phyloP scores from a whole-genome alignment of 2,329 filamentous ascomycete genomes.

The Periconia digitata region DNA sequence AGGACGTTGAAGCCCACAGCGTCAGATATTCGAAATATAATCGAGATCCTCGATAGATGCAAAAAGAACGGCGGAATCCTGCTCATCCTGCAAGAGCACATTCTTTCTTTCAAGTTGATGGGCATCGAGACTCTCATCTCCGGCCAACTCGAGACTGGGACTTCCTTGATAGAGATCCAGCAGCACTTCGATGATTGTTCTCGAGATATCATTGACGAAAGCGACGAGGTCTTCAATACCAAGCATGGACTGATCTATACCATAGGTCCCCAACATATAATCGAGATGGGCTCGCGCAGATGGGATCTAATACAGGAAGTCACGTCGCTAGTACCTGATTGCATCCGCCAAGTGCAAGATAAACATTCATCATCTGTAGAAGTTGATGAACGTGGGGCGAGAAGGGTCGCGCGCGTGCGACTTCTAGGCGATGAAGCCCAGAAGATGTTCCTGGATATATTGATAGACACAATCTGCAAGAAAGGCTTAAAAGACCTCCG shows the following conservation, averaged over 20 bases:
- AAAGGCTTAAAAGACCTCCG: conserved; percentile 48
- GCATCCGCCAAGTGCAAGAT: conserved; percentile 31
- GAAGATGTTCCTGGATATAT: conserved; percentile 18
- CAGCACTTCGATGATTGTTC: conserved; percentile 47
- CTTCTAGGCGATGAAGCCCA: conserved; percentile 48
- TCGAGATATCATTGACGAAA: conserved; percentile 65
- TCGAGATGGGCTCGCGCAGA: conserved; percentile 57
- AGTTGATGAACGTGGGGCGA: conserved; percentile 32
- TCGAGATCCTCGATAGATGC: conserved; percentile 49
- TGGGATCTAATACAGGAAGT: conserved; percentile 61
- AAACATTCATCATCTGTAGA: conserved; percentile 48
- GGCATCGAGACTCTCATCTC: conserved; percentile 53
- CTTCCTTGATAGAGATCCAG: conserved; percentile 46
- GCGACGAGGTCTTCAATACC: conserved; percentile 63
- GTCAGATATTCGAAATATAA: conserved; percentile 40
- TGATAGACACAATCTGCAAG: conserved; percentile 45
- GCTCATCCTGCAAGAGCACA: conserved; percentile 64
- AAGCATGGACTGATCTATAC: conserved; percentile 67
- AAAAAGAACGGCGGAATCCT: conserved; percentile 56
- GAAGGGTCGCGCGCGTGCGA: conserved; percentile 52
- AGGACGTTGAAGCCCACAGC: conserved; percentile 46
- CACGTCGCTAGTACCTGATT: conserved; percentile 46
- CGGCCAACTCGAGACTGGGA: conserved; percentile 30
- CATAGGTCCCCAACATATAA: conserved; percentile 53
- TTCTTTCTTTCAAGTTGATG: conserved; percentile 66